phyloP scores from a whole-genome alignment of 176 grass and related monocot genomes.

The Carex cristatella region DNA sequence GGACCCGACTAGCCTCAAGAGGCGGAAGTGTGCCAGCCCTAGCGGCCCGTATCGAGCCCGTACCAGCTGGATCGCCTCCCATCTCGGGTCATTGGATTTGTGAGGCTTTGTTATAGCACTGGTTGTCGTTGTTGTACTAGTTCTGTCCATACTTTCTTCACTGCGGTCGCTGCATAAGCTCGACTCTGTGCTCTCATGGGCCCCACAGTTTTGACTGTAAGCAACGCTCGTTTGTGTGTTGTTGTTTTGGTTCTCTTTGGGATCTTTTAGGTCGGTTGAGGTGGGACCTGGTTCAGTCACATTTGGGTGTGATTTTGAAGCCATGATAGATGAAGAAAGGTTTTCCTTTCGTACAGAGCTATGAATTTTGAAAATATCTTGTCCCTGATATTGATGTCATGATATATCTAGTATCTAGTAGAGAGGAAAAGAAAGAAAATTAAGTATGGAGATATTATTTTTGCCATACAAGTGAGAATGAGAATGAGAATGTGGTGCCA shows the following conservation, averaged over 20 bases:
- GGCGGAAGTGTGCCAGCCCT: constrained; percentile 59
- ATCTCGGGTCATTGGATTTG: constrained; percentile 65
- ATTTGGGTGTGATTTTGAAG: background rate
- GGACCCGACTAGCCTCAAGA: constrained; percentile 64
- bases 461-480: background rate
- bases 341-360: background rate
- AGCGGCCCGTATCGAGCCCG: constrained; percentile 39
- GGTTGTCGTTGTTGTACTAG: constrained; percentile 36
- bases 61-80: constrained; percentile 57
- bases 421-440: background rate
- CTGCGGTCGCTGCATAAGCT: constrained; percentile 44
- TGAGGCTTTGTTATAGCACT: constrained; percentile 62
- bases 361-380: background rate
- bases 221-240: background rate
- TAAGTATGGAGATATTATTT: background rate
- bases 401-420: background rate
- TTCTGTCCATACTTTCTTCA: constrained; percentile 71
- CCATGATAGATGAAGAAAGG: background rate
- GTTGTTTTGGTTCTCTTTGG: background rate
- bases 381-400: background rate
- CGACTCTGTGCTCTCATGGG: background rate
- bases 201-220: background rate
- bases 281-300: background rate
- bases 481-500: background rate
- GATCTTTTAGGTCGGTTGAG: background rate